Evolutionary conservation across 2,329 filamentous ascomycete species (phyloP).

Genomic region (Exutisphaerella laricina): DNA sequence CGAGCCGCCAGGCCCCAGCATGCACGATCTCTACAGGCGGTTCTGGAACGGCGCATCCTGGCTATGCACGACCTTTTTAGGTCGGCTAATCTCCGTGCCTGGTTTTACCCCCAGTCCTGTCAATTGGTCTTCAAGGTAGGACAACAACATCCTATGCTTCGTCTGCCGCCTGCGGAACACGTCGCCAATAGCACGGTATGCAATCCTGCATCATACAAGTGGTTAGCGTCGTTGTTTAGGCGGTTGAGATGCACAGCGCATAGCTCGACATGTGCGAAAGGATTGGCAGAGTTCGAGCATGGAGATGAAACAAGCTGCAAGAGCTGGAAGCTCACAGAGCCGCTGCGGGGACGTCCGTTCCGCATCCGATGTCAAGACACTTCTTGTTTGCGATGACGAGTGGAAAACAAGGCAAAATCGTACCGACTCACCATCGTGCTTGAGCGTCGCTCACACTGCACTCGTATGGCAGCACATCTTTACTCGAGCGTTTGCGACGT

Average conservation of each 20-base stretch:
- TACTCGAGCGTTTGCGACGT: slow-evolving; percentile 41
- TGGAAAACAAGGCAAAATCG: slow-evolving; percentile 1
- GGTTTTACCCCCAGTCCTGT: slow-evolving; percentile 19
- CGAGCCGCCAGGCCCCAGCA: slow-evolving; percentile 2
- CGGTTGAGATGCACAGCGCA: no score
- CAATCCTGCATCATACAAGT: slow-evolving; percentile 49
- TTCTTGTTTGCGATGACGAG: slow-evolving; percentile 8
- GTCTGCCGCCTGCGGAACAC: slow-evolving; percentile 69
- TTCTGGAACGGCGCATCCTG: slow-evolving; percentile 8
- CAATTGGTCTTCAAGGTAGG: slow-evolving; percentile 54
- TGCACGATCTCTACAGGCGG: neutral
- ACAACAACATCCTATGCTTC: slow-evolving; percentile 57
- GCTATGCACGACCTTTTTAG: slow-evolving; percentile 2
- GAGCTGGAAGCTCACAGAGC: slow-evolving; percentile 2
- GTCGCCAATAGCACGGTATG: slow-evolving; percentile 61
- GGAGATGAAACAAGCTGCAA: slow-evolving; percentile 1
- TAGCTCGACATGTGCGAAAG: no score
- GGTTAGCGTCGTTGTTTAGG: no score
- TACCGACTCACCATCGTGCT: slow-evolving; percentile 52
- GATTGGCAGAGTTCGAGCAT: neutral
- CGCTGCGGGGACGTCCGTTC: neutral
- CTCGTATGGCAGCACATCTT: slow-evolving; percentile 41
- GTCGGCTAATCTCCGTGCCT: slow-evolving; percentile 12
- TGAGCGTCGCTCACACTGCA: slow-evolving; percentile 59
- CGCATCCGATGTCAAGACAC: slow-evolving; percentile 4